Evolutionary conservation across 106 monocot species (phyloP).

Genomic region (Apostasia ramifera): DNA sequence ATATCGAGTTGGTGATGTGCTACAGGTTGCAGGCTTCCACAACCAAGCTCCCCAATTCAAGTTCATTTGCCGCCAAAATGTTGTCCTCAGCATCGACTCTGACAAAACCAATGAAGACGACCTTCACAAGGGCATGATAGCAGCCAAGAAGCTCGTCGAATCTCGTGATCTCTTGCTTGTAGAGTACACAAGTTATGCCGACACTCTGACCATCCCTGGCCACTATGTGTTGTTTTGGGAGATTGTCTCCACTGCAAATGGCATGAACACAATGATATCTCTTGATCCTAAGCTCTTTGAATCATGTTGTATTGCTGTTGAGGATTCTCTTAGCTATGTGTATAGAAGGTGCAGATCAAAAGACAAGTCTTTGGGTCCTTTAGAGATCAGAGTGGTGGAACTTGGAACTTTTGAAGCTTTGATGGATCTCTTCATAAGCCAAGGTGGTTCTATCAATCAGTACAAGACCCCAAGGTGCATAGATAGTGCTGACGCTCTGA

Average conservation of each 20-base stretch:
- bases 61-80: conserved; percentile 52
- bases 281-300: conserved; percentile 17
- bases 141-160: conserved; percentile 23
- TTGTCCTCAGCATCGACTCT: conserved; percentile 49
- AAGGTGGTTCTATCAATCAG: conserved; percentile 47
- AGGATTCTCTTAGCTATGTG: conserved; percentile 36
- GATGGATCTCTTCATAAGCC: conserved; percentile 39
- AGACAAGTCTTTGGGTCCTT: conserved; percentile 36
- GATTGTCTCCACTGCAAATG: conserved; percentile 12
- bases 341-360: conserved; percentile 31
- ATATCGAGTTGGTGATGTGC: conserved; percentile 56
- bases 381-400: conserved; percentile 46
- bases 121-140: conserved; percentile 29
- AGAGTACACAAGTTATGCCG: conserved; percentile 50
- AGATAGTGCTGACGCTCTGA: conserved; percentile 13
- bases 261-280: neutral
- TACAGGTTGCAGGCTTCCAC: conserved; percentile 43
- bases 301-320: conserved; percentile 28
- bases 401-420: conserved; percentile 33
- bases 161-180: conserved; percentile 13
- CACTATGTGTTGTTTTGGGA: conserved; percentile 56
- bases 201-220: conserved; percentile 35
- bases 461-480: conserved; percentile 55
- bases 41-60: conserved; percentile 44
- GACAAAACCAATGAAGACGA: conserved; percentile 68